These are phyloP conservation scores for Aspergillus sp. DNA, from an alignment of 2,329 filamentous ascomycete genomes.

Conservation along the genomic window DNA sequence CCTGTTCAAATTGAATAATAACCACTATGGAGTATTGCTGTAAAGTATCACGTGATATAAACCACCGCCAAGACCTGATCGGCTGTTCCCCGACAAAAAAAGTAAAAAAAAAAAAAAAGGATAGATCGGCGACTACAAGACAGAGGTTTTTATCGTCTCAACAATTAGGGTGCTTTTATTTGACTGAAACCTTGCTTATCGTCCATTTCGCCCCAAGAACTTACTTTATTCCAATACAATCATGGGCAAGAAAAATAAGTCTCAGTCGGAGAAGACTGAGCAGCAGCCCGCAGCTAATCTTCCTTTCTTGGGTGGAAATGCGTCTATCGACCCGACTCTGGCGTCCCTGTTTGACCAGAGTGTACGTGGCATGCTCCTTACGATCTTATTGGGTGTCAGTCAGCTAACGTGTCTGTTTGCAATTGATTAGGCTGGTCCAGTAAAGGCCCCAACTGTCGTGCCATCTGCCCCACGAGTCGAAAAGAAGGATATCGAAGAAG, in stretches of 20 bases:
- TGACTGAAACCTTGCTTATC: background rate
- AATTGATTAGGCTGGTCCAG: slow-evolving; percentile 31
- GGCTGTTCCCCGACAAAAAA: background rate
- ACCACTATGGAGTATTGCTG: too few relatives aligned
- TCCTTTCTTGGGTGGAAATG: slow-evolving; percentile 53
- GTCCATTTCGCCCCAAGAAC: background rate
- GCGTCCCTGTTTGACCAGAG: slow-evolving; percentile 68
- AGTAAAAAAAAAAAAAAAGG: slow-evolving; percentile 1
- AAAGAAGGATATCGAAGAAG: slow-evolving; percentile 22
- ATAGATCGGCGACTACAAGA: background rate
- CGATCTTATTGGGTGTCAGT: background rate
- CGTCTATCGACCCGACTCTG: slow-evolving; percentile 63
- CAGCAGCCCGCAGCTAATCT: slow-evolving; percentile 16
- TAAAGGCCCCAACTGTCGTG: slow-evolving; percentile 29
- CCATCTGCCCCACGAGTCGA: slow-evolving; percentile 6
- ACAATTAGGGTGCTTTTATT: too few relatives aligned
- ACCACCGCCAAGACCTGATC: background rate
- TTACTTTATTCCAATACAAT: background rate
- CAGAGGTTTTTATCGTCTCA: too few relatives aligned
- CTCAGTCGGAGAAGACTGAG: slow-evolving; percentile 19
- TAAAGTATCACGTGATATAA: too few relatives aligned
- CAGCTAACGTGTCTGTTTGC: slow-evolving; percentile 4
- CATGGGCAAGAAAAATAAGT: slow-evolving; percentile 33
- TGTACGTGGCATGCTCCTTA: slow-evolving; percentile 47
- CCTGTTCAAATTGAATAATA: too few relatives aligned